These are phyloP conservation scores for Alloteropsis semialata DNA, from an alignment of 176 grass and related monocot genomes.

Conservation along the genomic window DNA sequence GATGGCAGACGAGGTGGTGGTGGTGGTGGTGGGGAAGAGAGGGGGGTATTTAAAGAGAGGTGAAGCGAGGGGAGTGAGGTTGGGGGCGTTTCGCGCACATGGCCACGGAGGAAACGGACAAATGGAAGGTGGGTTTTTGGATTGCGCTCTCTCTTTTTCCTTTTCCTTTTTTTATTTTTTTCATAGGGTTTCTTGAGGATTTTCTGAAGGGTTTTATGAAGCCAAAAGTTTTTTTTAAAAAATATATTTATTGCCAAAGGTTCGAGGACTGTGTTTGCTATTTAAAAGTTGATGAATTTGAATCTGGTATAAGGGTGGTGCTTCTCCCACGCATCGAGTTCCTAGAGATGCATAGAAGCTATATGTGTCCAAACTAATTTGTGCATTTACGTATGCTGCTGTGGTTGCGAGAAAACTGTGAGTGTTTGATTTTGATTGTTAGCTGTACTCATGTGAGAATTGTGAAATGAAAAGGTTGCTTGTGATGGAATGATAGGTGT, in stretches of 20 bases:
- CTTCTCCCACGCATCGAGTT: background rate
- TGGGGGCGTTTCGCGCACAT: conserved; percentile 44
- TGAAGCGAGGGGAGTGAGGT: background rate
- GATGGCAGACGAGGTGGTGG: background rate
- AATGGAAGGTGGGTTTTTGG: background rate
- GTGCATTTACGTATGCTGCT: too few species aligned
- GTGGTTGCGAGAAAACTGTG: too few species aligned
- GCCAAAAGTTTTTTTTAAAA: background rate
- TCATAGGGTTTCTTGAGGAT: background rate
- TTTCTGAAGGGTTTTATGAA: background rate
- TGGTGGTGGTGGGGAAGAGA: background rate
- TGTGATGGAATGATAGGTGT: background rate
- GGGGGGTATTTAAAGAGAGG: too few species aligned
- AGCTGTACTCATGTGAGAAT: background rate
- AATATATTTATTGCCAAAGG: too few species aligned
- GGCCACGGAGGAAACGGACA: background rate
- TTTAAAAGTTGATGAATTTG: background rate
- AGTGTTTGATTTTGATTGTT: background rate
- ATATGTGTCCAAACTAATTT: too few species aligned
- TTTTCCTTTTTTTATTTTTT: background rate
- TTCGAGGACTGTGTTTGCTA: too few species aligned
- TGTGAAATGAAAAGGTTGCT: background rate
- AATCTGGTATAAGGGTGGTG: background rate
- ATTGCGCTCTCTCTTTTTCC: background rate
- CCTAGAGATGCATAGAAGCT: too few species aligned